These are phyloP conservation scores for Aspergillaceae sp. DNA, from an alignment of 2,329 filamentous ascomycete species.

Conservation along the genomic window DNA sequence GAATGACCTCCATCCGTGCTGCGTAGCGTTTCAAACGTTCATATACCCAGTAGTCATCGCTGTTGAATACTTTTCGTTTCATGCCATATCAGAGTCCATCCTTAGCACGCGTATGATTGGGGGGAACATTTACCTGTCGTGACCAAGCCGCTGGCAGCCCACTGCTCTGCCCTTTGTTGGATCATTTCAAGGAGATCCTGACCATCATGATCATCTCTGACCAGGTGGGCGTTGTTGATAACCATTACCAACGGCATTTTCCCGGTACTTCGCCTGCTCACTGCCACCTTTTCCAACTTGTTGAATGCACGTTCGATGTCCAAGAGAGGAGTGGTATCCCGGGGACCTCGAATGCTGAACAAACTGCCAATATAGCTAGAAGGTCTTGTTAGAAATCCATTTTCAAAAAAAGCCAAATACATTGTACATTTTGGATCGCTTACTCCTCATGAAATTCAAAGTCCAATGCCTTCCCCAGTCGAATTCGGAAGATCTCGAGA, in stretches of 20 bases:
- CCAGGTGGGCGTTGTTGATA: slow-evolving; percentile 85
- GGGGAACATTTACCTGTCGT: slow-evolving; percentile 48
- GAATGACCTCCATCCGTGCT: slow-evolving; percentile 88
- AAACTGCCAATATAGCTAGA: slow-evolving; percentile 67
- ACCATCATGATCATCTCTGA: slow-evolving; percentile 88
- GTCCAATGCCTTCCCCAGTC: slow-evolving; percentile 86
- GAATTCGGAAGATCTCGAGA: slow-evolving; percentile 85
- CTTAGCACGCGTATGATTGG: not conserved
- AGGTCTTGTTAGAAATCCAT: not conserved
- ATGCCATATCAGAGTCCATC: slow-evolving; percentile 1
- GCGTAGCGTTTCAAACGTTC: slow-evolving; percentile 87
- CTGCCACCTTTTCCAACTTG: slow-evolving; percentile 91
- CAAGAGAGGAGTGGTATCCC: slow-evolving; percentile 82
- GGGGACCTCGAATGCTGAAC: slow-evolving; percentile 86
- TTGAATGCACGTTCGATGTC: slow-evolving; percentile 97
- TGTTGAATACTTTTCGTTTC: slow-evolving; percentile 67
- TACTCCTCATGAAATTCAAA: slow-evolving; percentile 98
- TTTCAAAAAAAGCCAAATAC: too few species aligned
- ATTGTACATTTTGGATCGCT: slow-evolving; percentile 5
- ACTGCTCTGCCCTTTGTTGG: slow-evolving; percentile 91
- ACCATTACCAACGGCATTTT: slow-evolving; percentile 77
- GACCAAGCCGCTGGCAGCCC: slow-evolving; percentile 84
- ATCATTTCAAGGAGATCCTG: slow-evolving; percentile 86
- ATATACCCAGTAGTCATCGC: slow-evolving; percentile 97
- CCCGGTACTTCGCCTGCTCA: slow-evolving; percentile 51